Percentiles rank a stretch among this genome's conserved stretches.
These are phyloP conservation scores for Sporisorium iseilematis-ciliati DNA, from an alignment of 1,284 basidiomycete species.

Conservation along the genomic window DNA sequence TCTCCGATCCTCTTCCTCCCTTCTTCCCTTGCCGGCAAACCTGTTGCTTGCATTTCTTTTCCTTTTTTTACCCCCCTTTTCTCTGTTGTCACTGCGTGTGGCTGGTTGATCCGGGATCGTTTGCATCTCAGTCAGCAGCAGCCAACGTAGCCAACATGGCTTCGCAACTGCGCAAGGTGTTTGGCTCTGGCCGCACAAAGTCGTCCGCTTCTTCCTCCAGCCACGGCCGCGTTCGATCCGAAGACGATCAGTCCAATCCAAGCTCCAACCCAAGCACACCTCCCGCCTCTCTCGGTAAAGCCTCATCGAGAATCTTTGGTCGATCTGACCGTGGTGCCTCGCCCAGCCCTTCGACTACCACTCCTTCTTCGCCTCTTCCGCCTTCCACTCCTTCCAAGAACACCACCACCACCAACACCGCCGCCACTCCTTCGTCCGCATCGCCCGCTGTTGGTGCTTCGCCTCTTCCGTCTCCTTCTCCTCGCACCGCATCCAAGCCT, in stretches of 20 bases:
- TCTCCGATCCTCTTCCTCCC: background rate
- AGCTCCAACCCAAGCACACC: slow-evolving; percentile 38
- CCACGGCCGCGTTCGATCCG: slow-evolving; percentile 34
- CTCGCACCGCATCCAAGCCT: slow-evolving; percentile 19
- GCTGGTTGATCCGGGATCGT: slow-evolving; percentile 16
- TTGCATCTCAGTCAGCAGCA: background rate
- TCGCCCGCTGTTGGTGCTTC: slow-evolving; percentile 11
- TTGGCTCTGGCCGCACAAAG: slow-evolving; percentile 54
- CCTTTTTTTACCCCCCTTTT: background rate
- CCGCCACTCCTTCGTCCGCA: slow-evolving; percentile 7
- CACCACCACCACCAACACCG: slow-evolving; percentile 19
- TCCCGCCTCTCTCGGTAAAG: slow-evolving; percentile 31
- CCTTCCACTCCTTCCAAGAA: slow-evolving; percentile 40
- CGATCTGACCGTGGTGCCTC: slow-evolving; percentile 39
- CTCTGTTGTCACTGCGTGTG: slow-evolving; percentile 7
- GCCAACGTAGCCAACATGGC: slow-evolving; percentile 29
- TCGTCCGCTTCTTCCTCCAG: slow-evolving; percentile 35
- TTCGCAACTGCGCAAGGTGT: slow-evolving; percentile 52
- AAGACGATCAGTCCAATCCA: slow-evolving; percentile 30
- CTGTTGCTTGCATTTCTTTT: too few relatives aligned
- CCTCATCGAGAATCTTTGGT: slow-evolving; percentile 38
- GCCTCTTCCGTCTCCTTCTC: slow-evolving; percentile 8
- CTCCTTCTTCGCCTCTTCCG: slow-evolving; percentile 30
- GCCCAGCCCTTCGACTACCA: slow-evolving; percentile 19
- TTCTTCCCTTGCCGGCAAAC: background rate